Evolutionary conservation across 257 asterid genomes (phyloP).

Genomic region (Eustoma russellianum): DNA sequence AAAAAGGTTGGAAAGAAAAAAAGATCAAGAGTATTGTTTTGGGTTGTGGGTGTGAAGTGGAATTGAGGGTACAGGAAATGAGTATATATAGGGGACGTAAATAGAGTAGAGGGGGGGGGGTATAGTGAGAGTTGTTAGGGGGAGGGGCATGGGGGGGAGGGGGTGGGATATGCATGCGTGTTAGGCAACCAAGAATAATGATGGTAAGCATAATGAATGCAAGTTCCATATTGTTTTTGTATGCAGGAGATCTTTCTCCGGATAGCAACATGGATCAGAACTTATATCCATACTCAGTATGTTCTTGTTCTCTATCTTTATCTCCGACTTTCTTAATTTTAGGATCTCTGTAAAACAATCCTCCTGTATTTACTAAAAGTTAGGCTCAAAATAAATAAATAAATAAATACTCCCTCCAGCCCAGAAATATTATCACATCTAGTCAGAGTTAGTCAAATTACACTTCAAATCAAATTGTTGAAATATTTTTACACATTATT

Average conservation of each 20-base stretch:
- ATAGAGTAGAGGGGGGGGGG: background rate
- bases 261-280: constrained; percentile 44
- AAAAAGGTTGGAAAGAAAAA: background rate
- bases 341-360: too few relatives aligned
- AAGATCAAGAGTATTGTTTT: background rate
- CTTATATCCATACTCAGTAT: constrained; percentile 41
- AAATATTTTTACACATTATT: too few relatives aligned
- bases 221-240: constrained; percentile 59
- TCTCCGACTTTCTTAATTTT: too few relatives aligned
- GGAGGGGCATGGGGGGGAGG: constrained; percentile 9
- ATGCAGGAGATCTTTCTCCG: constrained; percentile 27
- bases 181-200: constrained; percentile 65
- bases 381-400: too few relatives aligned
- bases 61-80: constrained; percentile 50
- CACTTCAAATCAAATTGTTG: too few relatives aligned
- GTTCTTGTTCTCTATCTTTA: background rate
- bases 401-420: too few relatives aligned
- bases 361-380: too few relatives aligned
- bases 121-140: constrained; percentile 3
- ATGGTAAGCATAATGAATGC: constrained; percentile 82
- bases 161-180: constrained; percentile 54
- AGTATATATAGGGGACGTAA: constrained; percentile 16
- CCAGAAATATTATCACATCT: too few relatives aligned
- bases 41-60: constrained; percentile 28
- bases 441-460: too few relatives aligned